Evolutionary conservation across 2,329 filamentous ascomycete species (phyloP).

Genomic region (Phialophora verrucosa): DNA sequence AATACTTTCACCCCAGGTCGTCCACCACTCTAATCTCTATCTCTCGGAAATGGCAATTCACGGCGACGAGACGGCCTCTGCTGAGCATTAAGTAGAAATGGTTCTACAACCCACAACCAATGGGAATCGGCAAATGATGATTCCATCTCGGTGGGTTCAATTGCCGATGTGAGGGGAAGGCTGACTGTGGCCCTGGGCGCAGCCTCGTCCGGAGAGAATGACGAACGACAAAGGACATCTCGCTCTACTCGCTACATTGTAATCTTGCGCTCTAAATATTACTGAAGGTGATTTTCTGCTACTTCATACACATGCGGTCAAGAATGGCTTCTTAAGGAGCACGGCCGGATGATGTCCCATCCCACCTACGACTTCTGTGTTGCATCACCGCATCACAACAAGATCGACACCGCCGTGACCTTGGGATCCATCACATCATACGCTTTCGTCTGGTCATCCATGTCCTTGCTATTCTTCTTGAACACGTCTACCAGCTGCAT

Average conservation of each 20-base stretch:
- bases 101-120: not conserved
- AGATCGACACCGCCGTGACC: conserved; percentile 32
- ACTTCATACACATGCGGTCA: not conserved
- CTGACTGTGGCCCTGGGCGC: not conserved
- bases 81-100: not conserved
- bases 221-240: not conserved
- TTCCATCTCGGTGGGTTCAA: not conserved
- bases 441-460: conserved; percentile 21
- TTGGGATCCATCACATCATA: conserved; percentile 34
- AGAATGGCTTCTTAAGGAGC: not conserved
- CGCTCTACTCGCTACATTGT: not conserved
- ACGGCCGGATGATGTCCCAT: not conserved
- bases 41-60: conserved; percentile 11
- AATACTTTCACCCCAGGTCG: not conserved
- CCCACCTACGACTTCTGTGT: not conserved
- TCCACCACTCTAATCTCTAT: not conserved
- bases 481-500: conserved; percentile 13
- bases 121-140: conserved; percentile 10
- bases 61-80: not conserved
- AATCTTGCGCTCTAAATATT: not conserved
- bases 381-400: conserved; percentile 24
- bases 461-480: conserved; percentile 16
- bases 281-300: not conserved
- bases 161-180: conserved; percentile 22
- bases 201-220: conserved; percentile 19